A percentile compares a stretch with the other conserved stretches of the same genome.
These are phyloP conservation scores for Boletus tylopilopsis DNA, from an alignment of 768 basidiomycete genomes.

Conservation along the genomic window DNA sequence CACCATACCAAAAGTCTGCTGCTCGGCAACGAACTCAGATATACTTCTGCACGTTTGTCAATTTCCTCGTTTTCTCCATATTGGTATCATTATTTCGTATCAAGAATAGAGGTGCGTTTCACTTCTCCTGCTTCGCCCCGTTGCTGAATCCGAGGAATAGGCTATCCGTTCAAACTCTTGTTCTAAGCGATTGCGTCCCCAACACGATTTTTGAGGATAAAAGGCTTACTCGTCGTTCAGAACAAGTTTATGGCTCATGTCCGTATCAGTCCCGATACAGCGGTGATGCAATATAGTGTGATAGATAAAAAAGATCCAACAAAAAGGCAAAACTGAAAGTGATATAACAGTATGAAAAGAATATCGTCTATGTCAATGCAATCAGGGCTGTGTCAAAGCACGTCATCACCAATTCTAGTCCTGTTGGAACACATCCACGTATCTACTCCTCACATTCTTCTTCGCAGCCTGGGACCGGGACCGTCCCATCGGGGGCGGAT, in stretches of 20 bases:
- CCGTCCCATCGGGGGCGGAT: slow-evolving; percentile 41
- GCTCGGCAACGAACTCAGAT: slow-evolving; percentile 78
- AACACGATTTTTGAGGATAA: not conserved
- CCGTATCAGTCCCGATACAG: not conserved
- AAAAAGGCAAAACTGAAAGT: slow-evolving; percentile 11
- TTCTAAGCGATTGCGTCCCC: slow-evolving; percentile 38
- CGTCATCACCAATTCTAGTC: slow-evolving; percentile 23
- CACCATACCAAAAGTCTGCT: slow-evolving; percentile 74
- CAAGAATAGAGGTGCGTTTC: slow-evolving; percentile 77
- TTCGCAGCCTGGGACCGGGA: slow-evolving; percentile 60
- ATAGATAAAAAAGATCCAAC: slow-evolving; percentile 24
- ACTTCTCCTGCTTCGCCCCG: not conserved
- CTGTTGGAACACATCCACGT: slow-evolving; percentile 87
- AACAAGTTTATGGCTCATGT: not conserved
- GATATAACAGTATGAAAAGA: slow-evolving; percentile 19
- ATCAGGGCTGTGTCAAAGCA: not conserved
- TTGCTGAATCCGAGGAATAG: slow-evolving; percentile 33
- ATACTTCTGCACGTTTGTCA: slow-evolving; percentile 83
- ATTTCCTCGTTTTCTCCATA: slow-evolving; percentile 82
- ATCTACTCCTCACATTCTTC: slow-evolving; percentile 75
- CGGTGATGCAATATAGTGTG: slow-evolving; percentile 10
- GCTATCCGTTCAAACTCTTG: slow-evolving; percentile 79
- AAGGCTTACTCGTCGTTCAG: not conserved
- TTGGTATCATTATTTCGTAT: slow-evolving; percentile 83
- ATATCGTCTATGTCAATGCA: slow-evolving; percentile 1